Evolutionary conservation across 306 rosid genomes (phyloP).

Genomic region (Cajanus cajan): DNA sequence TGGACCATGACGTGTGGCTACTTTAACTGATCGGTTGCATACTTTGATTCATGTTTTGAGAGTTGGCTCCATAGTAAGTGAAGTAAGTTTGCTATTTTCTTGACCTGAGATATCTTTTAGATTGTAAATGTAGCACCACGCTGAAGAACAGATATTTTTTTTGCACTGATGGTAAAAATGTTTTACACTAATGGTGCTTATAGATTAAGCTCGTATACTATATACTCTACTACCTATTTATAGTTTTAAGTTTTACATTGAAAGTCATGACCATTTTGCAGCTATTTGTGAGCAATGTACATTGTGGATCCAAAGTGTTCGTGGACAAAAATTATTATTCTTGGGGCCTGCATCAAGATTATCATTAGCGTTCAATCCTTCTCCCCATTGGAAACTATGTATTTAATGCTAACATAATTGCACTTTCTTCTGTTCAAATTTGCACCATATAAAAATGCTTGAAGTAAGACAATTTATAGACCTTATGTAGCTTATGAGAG

Average conservation of each 20-base stretch:
- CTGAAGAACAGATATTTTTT: too few relatives aligned
- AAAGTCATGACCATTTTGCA: constrained; percentile 26
- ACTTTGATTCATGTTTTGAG: constrained; percentile 73
- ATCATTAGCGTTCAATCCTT: constrained; percentile 66
- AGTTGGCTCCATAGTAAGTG: constrained; percentile 81
- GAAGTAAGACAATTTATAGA: neutral
- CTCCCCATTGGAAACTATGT: constrained; percentile 84
- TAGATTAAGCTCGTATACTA: neutral
- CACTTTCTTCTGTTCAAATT: constrained; percentile 15
- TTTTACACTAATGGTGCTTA: neutral
- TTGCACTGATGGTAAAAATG: too few relatives aligned
- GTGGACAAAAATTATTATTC: constrained; percentile 79
- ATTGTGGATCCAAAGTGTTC: constrained; percentile 70
- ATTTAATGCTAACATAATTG: constrained; percentile 22
- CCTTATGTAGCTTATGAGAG: constrained; percentile 6
- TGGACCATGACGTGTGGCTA: constrained; percentile 87
- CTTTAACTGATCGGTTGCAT: constrained; percentile 63
- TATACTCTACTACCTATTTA: neutral
- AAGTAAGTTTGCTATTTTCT: neutral
- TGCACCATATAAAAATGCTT: constrained; percentile 5
- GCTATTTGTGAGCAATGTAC: constrained; percentile 78
- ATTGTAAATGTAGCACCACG: neutral
- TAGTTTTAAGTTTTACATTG: neutral
- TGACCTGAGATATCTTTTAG: neutral
- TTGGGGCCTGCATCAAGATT: constrained; percentile 85